These are phyloP conservation scores for Trichoderma endophyticum DNA, from an alignment of 2,329 filamentous ascomycete species.

Conservation along the genomic window DNA sequence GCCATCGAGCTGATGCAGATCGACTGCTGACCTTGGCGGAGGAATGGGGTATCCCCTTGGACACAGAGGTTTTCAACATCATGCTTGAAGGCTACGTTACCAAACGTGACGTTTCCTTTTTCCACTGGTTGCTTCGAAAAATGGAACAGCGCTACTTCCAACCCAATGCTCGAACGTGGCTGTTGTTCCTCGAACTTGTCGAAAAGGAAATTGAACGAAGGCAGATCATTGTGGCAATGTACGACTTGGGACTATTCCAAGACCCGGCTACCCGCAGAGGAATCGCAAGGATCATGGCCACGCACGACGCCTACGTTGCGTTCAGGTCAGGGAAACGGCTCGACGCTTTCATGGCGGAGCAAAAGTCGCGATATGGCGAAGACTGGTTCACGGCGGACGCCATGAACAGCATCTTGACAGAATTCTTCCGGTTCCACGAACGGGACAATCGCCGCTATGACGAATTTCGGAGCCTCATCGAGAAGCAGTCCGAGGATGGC, in stretches of 20 bases:
- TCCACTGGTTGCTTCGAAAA: conserved; percentile 38
- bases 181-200: conserved; percentile 50
- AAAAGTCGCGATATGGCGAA: conserved; percentile 43
- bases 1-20: conserved; percentile 34
- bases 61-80: conserved; percentile 48
- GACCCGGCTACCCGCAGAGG: conserved; percentile 34
- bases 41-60: conserved; percentile 39
- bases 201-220: conserved; percentile 55
- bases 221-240: conserved; percentile 47
- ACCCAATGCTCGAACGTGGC: conserved; percentile 48
- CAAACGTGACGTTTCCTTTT: conserved; percentile 40
- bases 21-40: conserved; percentile 39
- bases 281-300: conserved; percentile 43
- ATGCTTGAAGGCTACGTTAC: conserved; percentile 42
- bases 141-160: conserved; percentile 40
- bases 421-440: conserved; percentile 41
- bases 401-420: conserved; percentile 39
- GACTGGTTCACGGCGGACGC: conserved; percentile 42
- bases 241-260: conserved; percentile 42
- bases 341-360: conserved; percentile 38
- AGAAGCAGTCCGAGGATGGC: conserved; percentile 25
- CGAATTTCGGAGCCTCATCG: conserved; percentile 30
- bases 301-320: conserved; percentile 42
- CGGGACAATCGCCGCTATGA: conserved; percentile 23
- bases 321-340: conserved; percentile 35